These are phyloP conservation scores for Trichoderma polysporum DNA, from an alignment of 2,329 filamentous ascomycete species.

Conservation along the genomic window DNA sequence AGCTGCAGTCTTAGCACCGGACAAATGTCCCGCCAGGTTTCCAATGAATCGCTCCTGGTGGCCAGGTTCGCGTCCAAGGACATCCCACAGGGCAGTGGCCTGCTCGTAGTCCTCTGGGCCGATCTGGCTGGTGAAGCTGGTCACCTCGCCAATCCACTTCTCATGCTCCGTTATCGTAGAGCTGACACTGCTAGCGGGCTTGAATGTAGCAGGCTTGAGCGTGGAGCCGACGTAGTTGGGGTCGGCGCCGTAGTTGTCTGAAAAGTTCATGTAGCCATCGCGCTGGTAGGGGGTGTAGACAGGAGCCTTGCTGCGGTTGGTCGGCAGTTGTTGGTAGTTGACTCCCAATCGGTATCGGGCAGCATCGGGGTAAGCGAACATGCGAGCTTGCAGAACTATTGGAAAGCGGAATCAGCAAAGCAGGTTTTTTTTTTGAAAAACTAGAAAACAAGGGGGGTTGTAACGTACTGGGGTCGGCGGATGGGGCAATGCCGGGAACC, in stretches of 20 bases:
- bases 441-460: neutral
- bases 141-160: slow-evolving; percentile 56
- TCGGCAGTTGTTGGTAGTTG: slow-evolving; percentile 50
- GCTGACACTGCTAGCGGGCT: slow-evolving; percentile 24
- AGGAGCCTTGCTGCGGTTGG: slow-evolving; percentile 25
- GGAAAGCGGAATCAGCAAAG: neutral
- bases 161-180: slow-evolving; percentile 16
- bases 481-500: slow-evolving; percentile 50
- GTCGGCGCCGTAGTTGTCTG: slow-evolving; percentile 30
- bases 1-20: neutral
- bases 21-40: neutral
- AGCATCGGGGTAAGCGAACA: slow-evolving; percentile 51
- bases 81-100: slow-evolving; percentile 7
- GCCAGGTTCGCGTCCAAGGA: slow-evolving; percentile 1
- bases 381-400: slow-evolving; percentile 46
- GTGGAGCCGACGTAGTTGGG: slow-evolving; percentile 28
- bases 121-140: slow-evolving; percentile 47
- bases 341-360: slow-evolving; percentile 53
- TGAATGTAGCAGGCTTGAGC: slow-evolving; percentile 29
- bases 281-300: slow-evolving; percentile 26
- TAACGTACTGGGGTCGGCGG: slow-evolving; percentile 40
- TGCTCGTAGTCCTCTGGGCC: slow-evolving; percentile 13
- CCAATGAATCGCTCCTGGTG: slow-evolving; percentile 1
- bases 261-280: slow-evolving; percentile 29
- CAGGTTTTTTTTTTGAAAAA: neutral